Conservation (phyloP, 257 asterid genomes). For the Jacaranda copaia region DNA sequence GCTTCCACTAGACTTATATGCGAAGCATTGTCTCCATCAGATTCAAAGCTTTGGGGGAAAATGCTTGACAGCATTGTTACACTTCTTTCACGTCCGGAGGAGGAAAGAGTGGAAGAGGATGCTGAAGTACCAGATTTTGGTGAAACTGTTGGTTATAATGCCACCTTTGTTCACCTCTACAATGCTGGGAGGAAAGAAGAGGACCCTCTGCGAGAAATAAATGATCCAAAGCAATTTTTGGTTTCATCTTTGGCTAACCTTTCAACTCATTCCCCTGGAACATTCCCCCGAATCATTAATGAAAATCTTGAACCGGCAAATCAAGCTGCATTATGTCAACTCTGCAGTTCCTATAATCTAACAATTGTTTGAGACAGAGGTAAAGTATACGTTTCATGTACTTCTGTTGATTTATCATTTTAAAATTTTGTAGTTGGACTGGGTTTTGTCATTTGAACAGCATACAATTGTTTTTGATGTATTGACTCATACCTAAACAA, state of each 20-base stretch:
- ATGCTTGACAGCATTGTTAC: slow-evolving; percentile 68
- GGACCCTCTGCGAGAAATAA: slow-evolving; percentile 66
- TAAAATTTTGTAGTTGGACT: neutral
- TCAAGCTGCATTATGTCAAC: slow-evolving; percentile 62
- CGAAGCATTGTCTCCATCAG: slow-evolving; percentile 54
- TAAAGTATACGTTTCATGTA: slow-evolving; percentile 28
- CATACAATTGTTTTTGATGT: neutral
- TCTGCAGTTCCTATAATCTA: slow-evolving; percentile 56
- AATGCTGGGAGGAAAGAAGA: slow-evolving; percentile 69
- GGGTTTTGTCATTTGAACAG: neutral
- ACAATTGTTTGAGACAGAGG: slow-evolving; percentile 51
- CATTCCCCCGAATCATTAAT: slow-evolving; percentile 47
- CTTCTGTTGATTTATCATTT: neutral
- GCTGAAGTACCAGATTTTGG: slow-evolving; percentile 73
- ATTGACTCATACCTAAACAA: neutral
- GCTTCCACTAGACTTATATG: slow-evolving; percentile 65
- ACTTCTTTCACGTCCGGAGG: slow-evolving; percentile 60
- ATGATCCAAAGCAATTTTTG: slow-evolving; percentile 67
- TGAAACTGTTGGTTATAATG: slow-evolving; percentile 61
- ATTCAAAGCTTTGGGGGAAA: slow-evolving; percentile 63
- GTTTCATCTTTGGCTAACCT: slow-evolving; percentile 57
- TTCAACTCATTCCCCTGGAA: slow-evolving; percentile 60
- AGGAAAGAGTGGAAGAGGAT: slow-evolving; percentile 63
- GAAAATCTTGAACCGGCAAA: slow-evolving; percentile 60
- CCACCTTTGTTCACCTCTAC: slow-evolving; percentile 63